Percentiles rank a stretch among this genome's conserved stretches.
phyloP scores from a whole-genome alignment of 1,284 basidiomycete species.

The Apiotrichum siamense region DNA sequence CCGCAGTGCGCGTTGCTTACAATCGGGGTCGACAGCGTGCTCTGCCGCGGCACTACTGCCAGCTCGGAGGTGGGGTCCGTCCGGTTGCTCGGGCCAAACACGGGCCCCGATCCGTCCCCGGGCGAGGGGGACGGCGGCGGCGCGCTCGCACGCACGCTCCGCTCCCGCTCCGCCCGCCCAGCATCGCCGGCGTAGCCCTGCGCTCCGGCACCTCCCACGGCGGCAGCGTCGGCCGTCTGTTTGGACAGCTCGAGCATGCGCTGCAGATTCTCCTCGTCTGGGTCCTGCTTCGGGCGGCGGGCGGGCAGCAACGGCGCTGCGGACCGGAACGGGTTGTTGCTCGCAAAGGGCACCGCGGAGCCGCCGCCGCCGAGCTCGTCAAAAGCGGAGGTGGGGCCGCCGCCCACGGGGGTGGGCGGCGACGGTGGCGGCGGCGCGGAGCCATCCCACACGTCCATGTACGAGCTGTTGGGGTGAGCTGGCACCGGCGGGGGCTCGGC shows the following conservation, averaged over 20 bases:
- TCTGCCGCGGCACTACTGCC: no score
- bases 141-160: conserved; percentile 33
- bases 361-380: conserved; percentile 4
- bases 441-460: no score
- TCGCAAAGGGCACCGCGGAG: background rate
- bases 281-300: conserved; percentile 37
- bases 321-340: conserved; percentile 17
- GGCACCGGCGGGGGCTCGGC: background rate
- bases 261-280: conserved; percentile 25
- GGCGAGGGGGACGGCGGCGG: conserved; percentile 35
- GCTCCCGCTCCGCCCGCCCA: conserved; percentile 21
- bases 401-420: background rate
- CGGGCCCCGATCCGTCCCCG: conserved; percentile 1
- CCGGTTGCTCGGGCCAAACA: conserved; percentile 39
- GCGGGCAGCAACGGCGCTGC: conserved; percentile 8
- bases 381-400: background rate
- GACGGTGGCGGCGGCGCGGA: no score
- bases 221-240: conserved; percentile 1
- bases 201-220: background rate
- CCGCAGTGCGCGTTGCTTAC: no score
- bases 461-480: no score
- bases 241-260: conserved; percentile 21
- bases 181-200: background rate
- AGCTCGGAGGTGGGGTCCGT: conserved; percentile 30
- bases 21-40: no score